phyloP scores from a whole-genome alignment of 768 basidiomycete species.

The Strobilomyces echinocephalus region DNA sequence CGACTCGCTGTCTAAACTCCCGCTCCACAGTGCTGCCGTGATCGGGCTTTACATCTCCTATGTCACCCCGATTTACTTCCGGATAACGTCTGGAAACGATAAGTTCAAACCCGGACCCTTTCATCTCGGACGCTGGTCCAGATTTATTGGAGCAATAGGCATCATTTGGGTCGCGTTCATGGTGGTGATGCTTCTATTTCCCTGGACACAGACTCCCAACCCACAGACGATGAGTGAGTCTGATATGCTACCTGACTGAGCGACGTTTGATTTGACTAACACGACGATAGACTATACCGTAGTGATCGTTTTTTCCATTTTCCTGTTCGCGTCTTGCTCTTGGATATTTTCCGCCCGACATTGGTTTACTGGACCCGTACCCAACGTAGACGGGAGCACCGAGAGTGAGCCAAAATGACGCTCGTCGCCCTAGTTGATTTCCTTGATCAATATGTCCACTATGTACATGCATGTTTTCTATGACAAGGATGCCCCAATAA shows the following conservation, averaged over 20 bases:
- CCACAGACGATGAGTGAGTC: neutral
- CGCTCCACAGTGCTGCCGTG: neutral
- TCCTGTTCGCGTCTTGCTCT: neutral
- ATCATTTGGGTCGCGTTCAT: neutral
- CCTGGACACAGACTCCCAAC: neutral
- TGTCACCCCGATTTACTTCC: neutral
- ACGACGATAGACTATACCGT: neutral
- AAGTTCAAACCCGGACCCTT: neutral
- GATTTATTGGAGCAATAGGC: neutral
- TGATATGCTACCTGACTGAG: neutral
- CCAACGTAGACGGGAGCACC: neutral
- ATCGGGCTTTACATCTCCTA: neutral
- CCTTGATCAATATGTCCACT: neutral
- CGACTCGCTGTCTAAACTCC: neutral
- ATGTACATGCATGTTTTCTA: slow-evolving; percentile 35
- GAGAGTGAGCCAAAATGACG: neutral
- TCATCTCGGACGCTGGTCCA: neutral
- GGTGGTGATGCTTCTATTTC: neutral
- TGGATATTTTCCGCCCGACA: neutral
- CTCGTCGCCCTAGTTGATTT: too few species aligned
- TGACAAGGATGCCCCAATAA: slow-evolving; percentile 90
- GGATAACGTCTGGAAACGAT: neutral
- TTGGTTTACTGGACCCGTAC: neutral
- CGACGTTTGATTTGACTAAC: neutral
- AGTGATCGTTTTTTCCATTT: neutral